Conservation (phyloP, 352 stramenopile species). For the Phytophthora macrochlamydospora region DNA sequence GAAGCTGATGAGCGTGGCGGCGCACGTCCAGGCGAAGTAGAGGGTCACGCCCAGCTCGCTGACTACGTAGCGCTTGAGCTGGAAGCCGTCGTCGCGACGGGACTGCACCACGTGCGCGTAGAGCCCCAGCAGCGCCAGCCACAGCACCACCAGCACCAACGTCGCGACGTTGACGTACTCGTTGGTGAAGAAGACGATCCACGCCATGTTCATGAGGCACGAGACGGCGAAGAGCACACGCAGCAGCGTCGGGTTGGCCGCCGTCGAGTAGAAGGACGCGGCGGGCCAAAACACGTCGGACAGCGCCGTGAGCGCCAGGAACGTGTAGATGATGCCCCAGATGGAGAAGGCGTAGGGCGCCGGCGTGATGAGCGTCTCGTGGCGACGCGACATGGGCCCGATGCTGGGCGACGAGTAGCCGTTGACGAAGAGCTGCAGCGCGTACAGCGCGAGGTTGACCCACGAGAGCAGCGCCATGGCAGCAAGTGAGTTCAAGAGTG, state of each 20-base stretch:
- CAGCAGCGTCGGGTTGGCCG: conserved; percentile 52
- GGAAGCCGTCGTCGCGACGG: conserved; percentile 47
- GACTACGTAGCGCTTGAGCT: conserved; percentile 52
- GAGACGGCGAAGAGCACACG: conserved; percentile 64
- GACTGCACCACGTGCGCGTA: conserved; percentile 59
- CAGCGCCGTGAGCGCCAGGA: conserved; percentile 65
- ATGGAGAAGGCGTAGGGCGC: conserved; percentile 78
- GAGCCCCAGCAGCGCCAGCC: conserved; percentile 59
- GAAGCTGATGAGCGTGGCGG: conserved; percentile 73
- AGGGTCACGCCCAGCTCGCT: conserved; percentile 67
- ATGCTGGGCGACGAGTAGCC: conserved; percentile 51
- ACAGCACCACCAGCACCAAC: conserved; percentile 57
- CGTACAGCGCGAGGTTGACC: conserved; percentile 69
- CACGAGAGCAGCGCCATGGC: conserved; percentile 44
- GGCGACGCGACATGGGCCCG: conserved; percentile 55
- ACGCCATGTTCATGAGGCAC: conserved; percentile 75
- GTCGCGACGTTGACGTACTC: conserved; percentile 71
- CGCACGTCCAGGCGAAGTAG: conserved; percentile 81
- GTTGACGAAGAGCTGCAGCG: conserved; percentile 71
- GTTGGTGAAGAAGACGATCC: conserved; percentile 72
- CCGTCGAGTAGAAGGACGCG: conserved; percentile 59
- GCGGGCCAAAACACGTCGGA: conserved; percentile 72
- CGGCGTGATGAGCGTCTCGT: conserved; percentile 82
- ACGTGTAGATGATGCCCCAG: conserved; percentile 81
- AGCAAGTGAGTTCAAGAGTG: not conserved